Evolutionary conservation across 805 yeast genomes (phyloP), one percentile per base, ranked within the genome.

Genomic region (Kurtzmaniella cleridarum): DNA sequence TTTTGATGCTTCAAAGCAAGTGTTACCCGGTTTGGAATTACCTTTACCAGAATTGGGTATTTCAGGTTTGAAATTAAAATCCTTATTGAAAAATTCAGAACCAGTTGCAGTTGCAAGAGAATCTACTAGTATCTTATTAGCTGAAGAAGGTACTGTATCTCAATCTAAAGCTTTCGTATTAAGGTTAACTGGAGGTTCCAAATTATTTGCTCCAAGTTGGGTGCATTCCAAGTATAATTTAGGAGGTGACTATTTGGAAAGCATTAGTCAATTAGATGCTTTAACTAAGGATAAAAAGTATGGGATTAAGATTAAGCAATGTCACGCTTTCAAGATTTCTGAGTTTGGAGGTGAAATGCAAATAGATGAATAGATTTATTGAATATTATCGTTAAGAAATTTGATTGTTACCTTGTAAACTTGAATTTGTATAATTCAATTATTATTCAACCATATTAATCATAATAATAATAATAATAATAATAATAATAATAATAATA

Each of bases 111-210:
- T 81, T 28, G 88, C 91, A 11, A 80, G 96, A 58, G 95, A 85
- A 61, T 71, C 80, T 45, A 68, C 85, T 32, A 89, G 98, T 4
- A 77, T 93, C 36, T 72, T 82, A 26, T 65, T 88, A 39, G 34
- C 29, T 13, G 29, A 36, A 20, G 34, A 20, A 10, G 45, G 49
- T 41, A 52, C 66, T 3, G 60, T 66, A 16, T 61, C 70, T 34
- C 60, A 65, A 5, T 59, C 66, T 42, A 53, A 59, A 30, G 66
- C 66, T 35, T 93, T 85, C 59, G 66, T 84, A 13, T 60, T 90
- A 41, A 76, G 95, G 57, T 71, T 91, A 46, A 78, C 91, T 20
- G 97, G 97, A 34, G 95, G 95, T 35, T 59, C 69, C 29, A 71
- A 73, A 50, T 71, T 81, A 18, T 73, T 80, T 38, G 73, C 75